Evolutionary conservation across 225 moss, liverwort and hornwort genomes (phyloP), one percentile per base, ranked within the genome.

Genomic region (Pseudoscleropodium purum): DNA sequence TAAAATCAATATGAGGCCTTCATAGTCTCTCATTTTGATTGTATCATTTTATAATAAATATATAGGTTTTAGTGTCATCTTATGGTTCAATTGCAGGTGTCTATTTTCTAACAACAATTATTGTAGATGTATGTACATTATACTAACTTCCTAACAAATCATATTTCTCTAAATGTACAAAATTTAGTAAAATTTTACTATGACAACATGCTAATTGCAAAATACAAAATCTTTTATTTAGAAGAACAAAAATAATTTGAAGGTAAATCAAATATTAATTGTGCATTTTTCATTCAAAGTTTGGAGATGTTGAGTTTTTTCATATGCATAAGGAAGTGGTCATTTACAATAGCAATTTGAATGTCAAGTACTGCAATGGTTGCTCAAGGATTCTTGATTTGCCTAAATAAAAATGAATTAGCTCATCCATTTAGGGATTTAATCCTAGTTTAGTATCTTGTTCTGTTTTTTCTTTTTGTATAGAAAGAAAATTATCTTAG

Each of bases 11-110:
- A 13, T 13, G 2, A 67, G 11, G 20, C 67, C 19, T 37, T 37
- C 2, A n/a, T 12, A 68, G 21, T 3, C 6, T 37, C 12, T n/a
- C 13, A 23, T n/a, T n/a, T 0, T 4, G 1, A n/a, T 69, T 2
- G 4, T 1, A 23, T 7, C 7, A 39, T 23, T n/a, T 69, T 39
- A 13, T n/a, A 69, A 39, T 24, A n/a, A 24, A n/a, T 8, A 24
- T 24, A 7, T 11, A 69, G 24, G 4, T 13, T n/a, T 23, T 7
- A 21, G 20, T n/a, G 39, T 39, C 69, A 39, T 24, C n/a, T n/a
- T 21, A 1, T n/a, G 5, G 4, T 69, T 69, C n/a, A 69, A 69
- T 13, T n/a, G 2, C 3, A 7, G 3, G 5, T n/a, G 19, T 37
- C 6, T 3, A 6, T 19, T 66, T 67, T 68, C 36, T 68, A 68